Percentiles rank a stretch among this genome's conserved stretches.
Conservation (phyloP, 805 yeast genomes). For the Metschnikowia cerradonensis region DNA sequence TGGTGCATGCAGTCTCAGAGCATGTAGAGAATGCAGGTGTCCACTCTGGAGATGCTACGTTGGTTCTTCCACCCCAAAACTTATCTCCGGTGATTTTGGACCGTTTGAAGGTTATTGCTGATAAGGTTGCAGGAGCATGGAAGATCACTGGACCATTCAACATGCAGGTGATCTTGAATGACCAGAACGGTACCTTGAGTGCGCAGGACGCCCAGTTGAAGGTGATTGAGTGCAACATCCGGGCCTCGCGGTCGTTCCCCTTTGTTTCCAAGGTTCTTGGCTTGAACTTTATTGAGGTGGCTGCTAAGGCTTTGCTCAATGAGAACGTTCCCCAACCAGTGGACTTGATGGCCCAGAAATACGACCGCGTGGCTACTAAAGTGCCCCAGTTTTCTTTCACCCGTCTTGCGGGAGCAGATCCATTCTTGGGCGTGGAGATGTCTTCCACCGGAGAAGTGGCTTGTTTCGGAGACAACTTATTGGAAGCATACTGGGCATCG, state of each 20-base stretch:
- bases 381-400: conserved; percentile 99
- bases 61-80: conserved; percentile 86
- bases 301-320: conserved; percentile 80
- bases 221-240: conserved; percentile 97
- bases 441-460: conserved; percentile 99
- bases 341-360: conserved; percentile 72
- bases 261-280: conserved; percentile 97
- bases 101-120: conserved; percentile 83
- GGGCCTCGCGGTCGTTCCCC: conserved; percentile 99
- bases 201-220: conserved; percentile 61
- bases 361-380: conserved; percentile 89
- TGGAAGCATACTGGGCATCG: conserved; percentile 97
- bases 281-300: conserved; percentile 88
- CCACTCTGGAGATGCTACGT: conserved; percentile 98
- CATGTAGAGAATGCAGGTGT: conserved; percentile 99
- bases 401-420: conserved; percentile 98
- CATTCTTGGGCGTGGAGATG: conserved; percentile 98
- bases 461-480: conserved; percentile 80
- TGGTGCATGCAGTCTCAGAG: conserved; percentile 94
- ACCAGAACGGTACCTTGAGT: conserved; percentile 40
- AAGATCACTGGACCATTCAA: conserved; percentile 97
- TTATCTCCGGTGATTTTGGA: conserved; percentile 61
- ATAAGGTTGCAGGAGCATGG: conserved; percentile 91
- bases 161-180: conserved; percentile 84
- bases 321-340: conserved; percentile 73